Conservation (phyloP, 345 rosid species). For the Fremontodendron californicum region DNA sequence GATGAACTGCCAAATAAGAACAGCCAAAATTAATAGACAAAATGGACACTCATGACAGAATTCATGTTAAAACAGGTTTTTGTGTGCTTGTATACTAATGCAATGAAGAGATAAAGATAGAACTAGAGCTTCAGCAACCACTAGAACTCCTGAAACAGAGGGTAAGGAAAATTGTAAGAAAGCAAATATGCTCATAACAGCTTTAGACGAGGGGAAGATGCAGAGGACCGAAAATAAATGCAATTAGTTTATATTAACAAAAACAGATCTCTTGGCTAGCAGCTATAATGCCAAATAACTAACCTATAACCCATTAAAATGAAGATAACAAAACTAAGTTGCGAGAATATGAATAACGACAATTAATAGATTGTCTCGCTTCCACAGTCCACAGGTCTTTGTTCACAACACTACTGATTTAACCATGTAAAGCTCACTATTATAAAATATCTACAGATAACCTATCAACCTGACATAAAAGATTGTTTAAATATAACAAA, state of each 20-base stretch:
- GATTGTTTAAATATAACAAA: neutral
- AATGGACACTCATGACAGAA: neutral
- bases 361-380: neutral
- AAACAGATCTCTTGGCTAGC: neutral
- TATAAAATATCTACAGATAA: neutral
- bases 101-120: neutral
- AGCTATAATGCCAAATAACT: neutral
- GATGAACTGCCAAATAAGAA: neutral
- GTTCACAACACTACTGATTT: neutral
- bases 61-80: neutral
- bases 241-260: neutral
- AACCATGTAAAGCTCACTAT: neutral
- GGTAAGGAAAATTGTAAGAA: neutral
- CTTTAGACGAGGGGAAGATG: neutral
- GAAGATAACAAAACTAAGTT: neutral
- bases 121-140: slow-evolving; percentile 5
- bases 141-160: neutral
- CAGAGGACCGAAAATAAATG: neutral
- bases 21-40: neutral
- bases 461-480: neutral
- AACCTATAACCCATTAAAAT: neutral
- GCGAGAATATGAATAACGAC: neutral
- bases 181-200: neutral
- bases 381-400: neutral
- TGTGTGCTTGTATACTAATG: neutral